A percentile compares a stretch with the other conserved stretches of the same genome.
Evolutionary conservation across 2,329 filamentous ascomycete genomes (phyloP).

Genomic region (Xylariaceae sp.): DNA sequence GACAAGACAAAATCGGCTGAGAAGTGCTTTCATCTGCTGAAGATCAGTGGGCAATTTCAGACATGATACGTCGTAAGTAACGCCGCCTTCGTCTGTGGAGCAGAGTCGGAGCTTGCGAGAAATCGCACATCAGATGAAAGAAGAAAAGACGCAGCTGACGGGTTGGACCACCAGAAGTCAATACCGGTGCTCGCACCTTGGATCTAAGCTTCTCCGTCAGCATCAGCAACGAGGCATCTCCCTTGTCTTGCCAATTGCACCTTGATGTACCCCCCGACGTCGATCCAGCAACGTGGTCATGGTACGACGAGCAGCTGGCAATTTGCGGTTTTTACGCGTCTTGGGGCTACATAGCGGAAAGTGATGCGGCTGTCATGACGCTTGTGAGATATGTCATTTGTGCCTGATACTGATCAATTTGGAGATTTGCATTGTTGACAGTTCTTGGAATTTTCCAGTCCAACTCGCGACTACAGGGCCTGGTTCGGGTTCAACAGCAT

Average conservation of each 20-base stretch:
- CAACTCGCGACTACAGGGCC: slow-evolving; percentile 12
- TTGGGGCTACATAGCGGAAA: slow-evolving; percentile 22
- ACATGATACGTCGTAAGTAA: slow-evolving; percentile 6
- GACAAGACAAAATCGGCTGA: neutral
- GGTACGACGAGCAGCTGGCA: slow-evolving; percentile 19
- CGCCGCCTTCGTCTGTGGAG: neutral
- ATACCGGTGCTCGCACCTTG: slow-evolving; percentile 7
- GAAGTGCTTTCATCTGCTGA: neutral
- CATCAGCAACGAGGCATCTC: neutral
- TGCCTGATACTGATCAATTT: neutral
- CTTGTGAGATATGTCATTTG: slow-evolving; percentile 21
- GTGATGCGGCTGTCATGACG: slow-evolving; percentile 26
- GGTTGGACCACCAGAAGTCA: slow-evolving; percentile 15
- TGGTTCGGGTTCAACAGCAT: slow-evolving; percentile 24
- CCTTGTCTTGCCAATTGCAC: slow-evolving; percentile 13
- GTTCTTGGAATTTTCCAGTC: slow-evolving; percentile 6
- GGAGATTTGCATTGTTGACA: neutral
- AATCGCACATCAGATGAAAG: neutral
- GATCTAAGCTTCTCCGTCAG: slow-evolving; percentile 17
- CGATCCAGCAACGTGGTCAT: slow-evolving; percentile 20
- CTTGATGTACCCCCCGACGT: slow-evolving; percentile 11
- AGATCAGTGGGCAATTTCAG: slow-evolving; percentile 7
- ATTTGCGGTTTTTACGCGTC: slow-evolving; percentile 20
- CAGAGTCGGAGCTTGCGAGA: neutral
- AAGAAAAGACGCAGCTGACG: neutral